Evolutionary conservation across 2,329 filamentous ascomycete genomes (phyloP), one percentile per base, ranked within the genome.

Genomic region (Chaetothyriales sp.): DNA sequence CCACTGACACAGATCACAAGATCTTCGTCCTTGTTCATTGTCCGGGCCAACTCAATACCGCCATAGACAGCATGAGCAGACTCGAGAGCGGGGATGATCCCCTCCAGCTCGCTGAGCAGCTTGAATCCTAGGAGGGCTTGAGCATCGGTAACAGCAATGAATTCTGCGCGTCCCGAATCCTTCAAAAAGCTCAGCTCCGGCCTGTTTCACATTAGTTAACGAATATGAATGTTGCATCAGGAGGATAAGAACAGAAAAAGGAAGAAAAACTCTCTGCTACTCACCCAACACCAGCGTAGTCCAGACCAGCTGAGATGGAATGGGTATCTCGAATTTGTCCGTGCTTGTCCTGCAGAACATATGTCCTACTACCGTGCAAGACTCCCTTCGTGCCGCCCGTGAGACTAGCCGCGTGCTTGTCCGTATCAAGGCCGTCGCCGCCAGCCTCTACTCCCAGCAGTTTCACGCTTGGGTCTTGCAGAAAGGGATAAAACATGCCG

Each of bases 401-500:
- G n/a, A 98, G 76, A 0, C 92, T 96, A 0, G 92, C 92, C 47
- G 83, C 86, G 70, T 98, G 92, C 46, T 86, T 80, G 6, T 71
- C 67, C 0, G 92, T 96, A 53, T 95, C 84, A 15, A 96, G 64
- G 54, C 92, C 92, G 61, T 96, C 92, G 55, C 92, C 92, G 42
- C 87, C 92, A 10, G 92, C 92, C 72, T 98, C 92, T 1, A 98
- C 89, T 57, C 92, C 92, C 10, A 96, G 74, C 2, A 95, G 77
- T 70, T 89, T 88, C 54, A 98, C 92, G 54, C 76, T 81, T 0
- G 77, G 76, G 61, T 98, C 90, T 43, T 87, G 80, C 55, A 84
- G 77, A 71, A 98, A 98, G 49, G 92, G 92, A 69, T 90, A 93
- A 73, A 98, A 98, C 89, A 96, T 98, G 70, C 92, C 92, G 3